Conservation (phyloP, 2,329 filamentous ascomycete genomes). For the Penicillium expansum region DNA sequence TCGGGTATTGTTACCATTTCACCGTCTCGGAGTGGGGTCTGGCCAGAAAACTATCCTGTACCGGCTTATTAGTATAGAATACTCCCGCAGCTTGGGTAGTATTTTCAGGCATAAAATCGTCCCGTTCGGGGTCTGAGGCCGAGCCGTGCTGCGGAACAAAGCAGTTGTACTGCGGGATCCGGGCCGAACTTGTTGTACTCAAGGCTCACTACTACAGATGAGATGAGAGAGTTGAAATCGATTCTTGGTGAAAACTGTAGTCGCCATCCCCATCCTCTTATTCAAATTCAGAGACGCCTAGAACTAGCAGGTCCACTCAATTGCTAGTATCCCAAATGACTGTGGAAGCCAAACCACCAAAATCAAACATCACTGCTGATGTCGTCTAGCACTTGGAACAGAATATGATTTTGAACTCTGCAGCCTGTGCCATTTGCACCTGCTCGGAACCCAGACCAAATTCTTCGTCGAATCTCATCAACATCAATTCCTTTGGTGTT, state of each 20-base stretch:
- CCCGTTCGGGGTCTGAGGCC: no score
- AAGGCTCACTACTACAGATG: neutral
- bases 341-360: neutral
- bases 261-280: neutral
- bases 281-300: no score
- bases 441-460: slow-evolving; percentile 36
- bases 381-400: slow-evolving; percentile 43
- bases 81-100: neutral
- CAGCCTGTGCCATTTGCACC: slow-evolving; percentile 32
- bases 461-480: slow-evolving; percentile 34
- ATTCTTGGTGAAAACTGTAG: neutral
- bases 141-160: neutral
- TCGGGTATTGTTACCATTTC: neutral
- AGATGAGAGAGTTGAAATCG: neutral
- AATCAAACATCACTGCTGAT: slow-evolving; percentile 32
- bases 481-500: slow-evolving; percentile 37
- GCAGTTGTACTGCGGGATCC: no score
- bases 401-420: slow-evolving; percentile 42
- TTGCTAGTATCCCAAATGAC: neutral
- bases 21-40: neutral
- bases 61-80: neutral
- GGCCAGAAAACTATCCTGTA: neutral
- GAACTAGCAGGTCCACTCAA: neutral
- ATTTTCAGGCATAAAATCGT: neutral
- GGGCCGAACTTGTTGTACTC: no score